phyloP scores from a whole-genome alignment of 371 early-diverging fungal species.

The Syncephalastrum sp. region DNA sequence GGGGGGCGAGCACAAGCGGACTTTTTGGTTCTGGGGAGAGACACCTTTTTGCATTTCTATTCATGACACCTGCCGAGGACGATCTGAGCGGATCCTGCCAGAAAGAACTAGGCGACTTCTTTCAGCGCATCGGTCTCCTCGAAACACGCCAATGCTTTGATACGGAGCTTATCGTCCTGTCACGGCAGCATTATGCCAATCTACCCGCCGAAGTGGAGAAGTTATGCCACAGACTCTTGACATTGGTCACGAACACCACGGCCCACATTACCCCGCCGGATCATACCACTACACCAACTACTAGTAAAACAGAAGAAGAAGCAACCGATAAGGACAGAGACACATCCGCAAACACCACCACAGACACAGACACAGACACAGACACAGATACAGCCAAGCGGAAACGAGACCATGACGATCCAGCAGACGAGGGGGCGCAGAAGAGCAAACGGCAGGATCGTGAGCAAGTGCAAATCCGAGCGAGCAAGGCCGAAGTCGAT shows the following conservation, averaged over 20 bases:
- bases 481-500: constrained; percentile 38
- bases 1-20: no score
- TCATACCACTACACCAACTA: no score
- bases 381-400: not conserved
- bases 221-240: constrained; percentile 28
- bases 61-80: no score
- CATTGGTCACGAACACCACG: no score
- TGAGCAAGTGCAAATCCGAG: constrained; percentile 52
- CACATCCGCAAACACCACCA: no score
- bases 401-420: constrained; percentile 4
- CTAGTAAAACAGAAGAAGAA: not conserved
- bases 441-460: constrained; percentile 30
- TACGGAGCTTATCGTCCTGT: constrained; percentile 36
- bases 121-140: constrained; percentile 33
- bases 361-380: no score
- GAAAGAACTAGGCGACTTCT: constrained; percentile 29
- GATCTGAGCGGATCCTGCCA: constrained; percentile 22
- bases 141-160: constrained; percentile 42
- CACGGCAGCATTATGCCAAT: constrained; percentile 28
- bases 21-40: no score
- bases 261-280: no score
- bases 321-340: not conserved
- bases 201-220: constrained; percentile 35
- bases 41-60: no score
- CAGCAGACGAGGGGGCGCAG: constrained; percentile 16